These are phyloP conservation scores for Rhododendron mucronatum DNA, from an alignment of 148 eudicot genomes.

Conservation along the genomic window DNA sequence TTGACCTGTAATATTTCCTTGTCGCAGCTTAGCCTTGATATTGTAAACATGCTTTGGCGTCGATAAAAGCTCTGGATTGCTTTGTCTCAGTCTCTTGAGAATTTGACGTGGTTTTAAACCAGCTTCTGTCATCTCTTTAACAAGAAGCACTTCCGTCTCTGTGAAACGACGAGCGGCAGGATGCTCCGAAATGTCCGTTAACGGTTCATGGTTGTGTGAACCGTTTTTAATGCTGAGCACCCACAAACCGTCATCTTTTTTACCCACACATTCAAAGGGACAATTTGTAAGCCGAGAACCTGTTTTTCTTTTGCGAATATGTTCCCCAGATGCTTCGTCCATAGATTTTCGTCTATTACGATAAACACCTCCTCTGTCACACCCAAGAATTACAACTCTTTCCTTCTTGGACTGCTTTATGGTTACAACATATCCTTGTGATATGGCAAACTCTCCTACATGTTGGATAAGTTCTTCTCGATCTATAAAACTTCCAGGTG, in stretches of 20 bases:
- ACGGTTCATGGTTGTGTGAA: conserved; percentile 64
- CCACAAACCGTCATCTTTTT: conserved; percentile 59
- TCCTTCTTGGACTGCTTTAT: conserved; percentile 64
- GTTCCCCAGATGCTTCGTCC: conserved; percentile 40
- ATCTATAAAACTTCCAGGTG: conserved; percentile 55
- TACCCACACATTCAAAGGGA: conserved; percentile 65
- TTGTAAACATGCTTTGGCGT: conserved; percentile 74
- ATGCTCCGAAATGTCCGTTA: conserved; percentile 63
- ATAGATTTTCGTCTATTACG: conserved; percentile 34
- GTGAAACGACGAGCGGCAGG: conserved; percentile 67
- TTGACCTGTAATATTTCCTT: conserved; percentile 48
- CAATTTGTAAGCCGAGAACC: conserved; percentile 62
- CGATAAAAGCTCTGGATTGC: conserved; percentile 62
- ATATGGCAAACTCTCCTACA: conserved; percentile 61
- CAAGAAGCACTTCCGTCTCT: conserved; percentile 51
- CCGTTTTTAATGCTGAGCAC: conserved; percentile 52
- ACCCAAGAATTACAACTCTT: conserved; percentile 50
- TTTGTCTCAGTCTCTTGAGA: conserved; percentile 55
- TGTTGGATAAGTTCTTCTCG: conserved; percentile 72
- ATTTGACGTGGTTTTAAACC: conserved; percentile 81
- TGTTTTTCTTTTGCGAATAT: conserved; percentile 39
- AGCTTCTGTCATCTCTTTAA: conserved; percentile 74
- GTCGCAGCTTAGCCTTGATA: conserved; percentile 61
- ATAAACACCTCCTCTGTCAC: conserved; percentile 73
- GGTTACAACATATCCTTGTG: conserved; percentile 76